Base-by-base conservation (phyloP, 2,329 filamentous ascomycete genomes). In the Immersiporthe knoxdaviesiana region DNA sequence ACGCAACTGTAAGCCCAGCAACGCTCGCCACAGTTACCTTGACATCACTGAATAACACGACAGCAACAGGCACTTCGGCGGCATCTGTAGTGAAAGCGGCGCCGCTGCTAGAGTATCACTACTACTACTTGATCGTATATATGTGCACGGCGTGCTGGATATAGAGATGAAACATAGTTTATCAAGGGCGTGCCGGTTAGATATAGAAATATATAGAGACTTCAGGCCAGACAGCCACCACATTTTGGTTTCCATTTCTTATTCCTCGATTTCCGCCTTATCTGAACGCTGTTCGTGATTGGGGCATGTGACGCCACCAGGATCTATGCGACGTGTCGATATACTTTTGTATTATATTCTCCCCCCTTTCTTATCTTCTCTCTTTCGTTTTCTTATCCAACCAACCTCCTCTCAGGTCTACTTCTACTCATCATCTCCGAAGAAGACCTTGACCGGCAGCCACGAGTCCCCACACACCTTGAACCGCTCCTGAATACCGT, bases 401-500 rank as follows among this genome's bases (percentile, higher is more conserved):
- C n/a, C n/a, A 12, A 11, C 11, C 8, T 7, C 21, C 21, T 47
- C 44, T 10, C 5, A 1, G 6, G 10, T n/a, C n/a, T n/a, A n/a
- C n/a, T 8, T 24, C 64, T 88, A 94, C 83, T 94, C 91, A 76
- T 94, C 91, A 75, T 94, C 91, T 10, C 91, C 91, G 77, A 93
- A 93, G 85, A 96, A 96, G 47, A 95, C 91, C 84, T 90, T 91
- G 71, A 92, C 80, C 0, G 92, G 92, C 75, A 93, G 77, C 90
- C 91, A 95, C 37, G 77, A 80, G 77, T 95, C 93, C 47, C 85
- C 86, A 76, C 92, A 96, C 72, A 93, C 90, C 87, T 94, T 97
- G 85, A 94, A 95, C 64, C 93, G 88, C 71, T 92, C 91, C 75
- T 87, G 84, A 67, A 95, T 85, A 75, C 81, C n/a, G 75, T 88